A percentile compares a stretch with the other conserved stretches of the same genome.
Conservation (phyloP, 208 protist genomes). For the Herpetomonas samuelpessoai region DNA sequence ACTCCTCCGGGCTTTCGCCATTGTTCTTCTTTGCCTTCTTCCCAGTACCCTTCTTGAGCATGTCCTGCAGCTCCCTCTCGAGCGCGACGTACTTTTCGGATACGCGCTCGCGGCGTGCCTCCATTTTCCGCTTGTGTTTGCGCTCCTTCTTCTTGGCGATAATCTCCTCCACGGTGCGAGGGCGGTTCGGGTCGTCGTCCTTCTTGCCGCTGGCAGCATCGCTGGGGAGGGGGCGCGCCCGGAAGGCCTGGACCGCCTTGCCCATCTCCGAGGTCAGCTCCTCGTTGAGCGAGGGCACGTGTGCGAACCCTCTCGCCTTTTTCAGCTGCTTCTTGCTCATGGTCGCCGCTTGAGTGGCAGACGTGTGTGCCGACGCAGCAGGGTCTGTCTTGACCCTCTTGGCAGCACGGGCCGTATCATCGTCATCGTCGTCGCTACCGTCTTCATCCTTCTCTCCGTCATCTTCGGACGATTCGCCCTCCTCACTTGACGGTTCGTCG, state of each 20-base stretch:
- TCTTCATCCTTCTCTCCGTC: slow-evolving; percentile 2
- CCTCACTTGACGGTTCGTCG: not conserved
- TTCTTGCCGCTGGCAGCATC: not conserved
- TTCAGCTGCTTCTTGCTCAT: slow-evolving; percentile 13
- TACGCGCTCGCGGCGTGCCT: slow-evolving; percentile 48
- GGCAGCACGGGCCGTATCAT: not conserved
- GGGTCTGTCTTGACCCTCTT: slow-evolving; percentile 10
- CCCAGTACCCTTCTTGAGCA: slow-evolving; percentile 27
- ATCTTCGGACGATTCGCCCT: slow-evolving; percentile 10
- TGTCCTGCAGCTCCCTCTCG: slow-evolving; percentile 40
- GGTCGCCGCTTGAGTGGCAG: not conserved
- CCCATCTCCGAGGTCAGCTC: slow-evolving; percentile 19
- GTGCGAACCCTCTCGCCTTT: not conserved
- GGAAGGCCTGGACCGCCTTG: not conserved
- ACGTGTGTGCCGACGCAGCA: not conserved
- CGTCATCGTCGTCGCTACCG: slow-evolving; percentile 13
- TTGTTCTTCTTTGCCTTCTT: slow-evolving; percentile 29
- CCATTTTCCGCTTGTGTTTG: slow-evolving; percentile 70
- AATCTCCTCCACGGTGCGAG: slow-evolving; percentile 41
- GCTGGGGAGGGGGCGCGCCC: not conserved
- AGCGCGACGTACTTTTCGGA: slow-evolving; percentile 28
- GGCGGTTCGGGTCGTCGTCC: not conserved
- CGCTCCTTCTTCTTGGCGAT: slow-evolving; percentile 82
- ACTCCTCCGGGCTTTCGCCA: slow-evolving; percentile 16
- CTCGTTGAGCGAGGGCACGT: slow-evolving; percentile 31